Evolutionary conservation across 768 basidiomycete genomes (phyloP).

Genomic region (Trametes meyenii): DNA sequence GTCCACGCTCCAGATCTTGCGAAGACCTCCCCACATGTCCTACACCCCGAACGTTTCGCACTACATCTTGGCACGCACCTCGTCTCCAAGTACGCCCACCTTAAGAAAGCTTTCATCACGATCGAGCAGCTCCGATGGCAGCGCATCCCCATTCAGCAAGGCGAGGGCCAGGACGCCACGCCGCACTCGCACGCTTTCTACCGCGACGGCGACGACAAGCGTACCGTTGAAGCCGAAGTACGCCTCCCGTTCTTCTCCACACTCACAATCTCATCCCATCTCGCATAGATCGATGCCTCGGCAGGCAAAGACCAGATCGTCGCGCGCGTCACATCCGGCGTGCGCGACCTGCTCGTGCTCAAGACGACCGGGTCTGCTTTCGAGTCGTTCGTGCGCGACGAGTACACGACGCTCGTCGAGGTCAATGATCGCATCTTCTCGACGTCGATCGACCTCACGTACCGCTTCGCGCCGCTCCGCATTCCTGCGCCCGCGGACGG

Average conservation of each 20-base stretch:
- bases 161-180: conserved; percentile 36
- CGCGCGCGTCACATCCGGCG: conserved; percentile 66
- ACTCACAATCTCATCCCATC: conserved; percentile 1
- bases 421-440: conserved; percentile 91
- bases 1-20: conserved; percentile 63
- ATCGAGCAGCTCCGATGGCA: conserved; percentile 86
- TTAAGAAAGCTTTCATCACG: conserved; percentile 68
- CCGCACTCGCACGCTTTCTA: conserved; percentile 81
- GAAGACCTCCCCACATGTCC: conserved; percentile 86
- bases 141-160: conserved; percentile 56
- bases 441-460: conserved; percentile 79
- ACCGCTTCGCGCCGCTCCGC: conserved; percentile 57
- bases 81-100: conserved; percentile 77
- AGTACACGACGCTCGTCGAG: conserved; percentile 83
- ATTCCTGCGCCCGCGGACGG: conserved; percentile 54
- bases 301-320: conserved; percentile 61
- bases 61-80: conserved; percentile 85
- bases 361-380: conserved; percentile 91
- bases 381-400: conserved; percentile 77
- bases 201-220: conserved; percentile 91
- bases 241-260: neutral
- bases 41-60: conserved; percentile 83
- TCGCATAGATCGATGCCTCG: conserved; percentile 63
- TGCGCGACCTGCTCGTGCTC: conserved; percentile 85
- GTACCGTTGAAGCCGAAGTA: conserved; percentile 50